Conservation (phyloP, 2,329 filamentous ascomycete species). For the Fusarium armeniacum region DNA sequence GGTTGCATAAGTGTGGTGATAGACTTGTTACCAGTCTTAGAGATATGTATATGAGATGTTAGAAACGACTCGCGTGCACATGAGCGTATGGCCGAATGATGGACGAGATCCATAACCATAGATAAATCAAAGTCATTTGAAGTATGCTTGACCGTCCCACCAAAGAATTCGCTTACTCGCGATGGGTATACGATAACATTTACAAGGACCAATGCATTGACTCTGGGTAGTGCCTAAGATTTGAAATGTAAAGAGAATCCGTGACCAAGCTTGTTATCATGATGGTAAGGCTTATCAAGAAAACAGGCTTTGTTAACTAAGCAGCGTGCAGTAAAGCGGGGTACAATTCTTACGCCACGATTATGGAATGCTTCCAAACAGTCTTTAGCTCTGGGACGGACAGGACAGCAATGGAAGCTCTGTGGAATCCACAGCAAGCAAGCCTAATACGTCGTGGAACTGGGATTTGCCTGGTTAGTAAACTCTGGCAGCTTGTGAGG, state of each 20-base stretch:
- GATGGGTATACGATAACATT: background rate
- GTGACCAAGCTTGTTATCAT: conserved; percentile 37
- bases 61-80: conserved; percentile 30
- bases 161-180: background rate
- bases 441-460: background rate
- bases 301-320: conserved; percentile 36
- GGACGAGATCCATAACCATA: conserved; percentile 41
- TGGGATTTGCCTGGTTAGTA: conserved; percentile 25
- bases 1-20: conserved; percentile 57
- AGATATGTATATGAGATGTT: conserved; percentile 30
- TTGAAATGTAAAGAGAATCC: background rate
- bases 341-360: conserved; percentile 46
- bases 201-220: background rate
- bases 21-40: conserved; percentile 9
- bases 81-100: conserved; percentile 36
- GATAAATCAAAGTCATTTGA: conserved; percentile 38
- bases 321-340: conserved; percentile 44
- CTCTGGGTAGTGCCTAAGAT: background rate
- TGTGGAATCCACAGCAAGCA: conserved; percentile 20
- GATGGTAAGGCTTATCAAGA: conserved; percentile 44
- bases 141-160: background rate
- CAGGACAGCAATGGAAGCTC: conserved; percentile 20
- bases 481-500: conserved; percentile 31
- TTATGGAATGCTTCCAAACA: conserved; percentile 44
- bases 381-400: conserved; percentile 18